A percentile compares a stretch with the other conserved stretches of the same genome.
These are phyloP conservation scores for Sporothrix mexicana DNA, from an alignment of 2,329 filamentous ascomycete genomes.

Conservation along the genomic window DNA sequence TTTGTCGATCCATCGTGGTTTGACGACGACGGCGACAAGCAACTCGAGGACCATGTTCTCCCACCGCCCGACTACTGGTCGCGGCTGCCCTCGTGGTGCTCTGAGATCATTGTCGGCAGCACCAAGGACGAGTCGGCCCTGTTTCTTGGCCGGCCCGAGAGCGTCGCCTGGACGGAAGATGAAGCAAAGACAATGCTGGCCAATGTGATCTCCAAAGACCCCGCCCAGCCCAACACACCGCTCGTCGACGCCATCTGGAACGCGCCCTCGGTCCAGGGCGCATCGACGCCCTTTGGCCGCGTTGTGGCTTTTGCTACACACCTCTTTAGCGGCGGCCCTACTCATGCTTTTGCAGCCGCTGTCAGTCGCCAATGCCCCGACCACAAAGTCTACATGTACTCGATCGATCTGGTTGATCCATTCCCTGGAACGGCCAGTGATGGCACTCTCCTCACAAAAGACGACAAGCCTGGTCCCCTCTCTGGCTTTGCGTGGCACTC, in stretches of 20 bases:
- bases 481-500: constrained; percentile 33
- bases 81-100: constrained; percentile 29
- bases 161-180: not conserved
- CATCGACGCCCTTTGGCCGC: constrained; percentile 18
- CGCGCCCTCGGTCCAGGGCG: not conserved
- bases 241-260: constrained; percentile 14
- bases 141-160: not conserved
- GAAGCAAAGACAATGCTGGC: not conserved
- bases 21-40: not conserved
- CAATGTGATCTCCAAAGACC: not conserved
- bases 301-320: constrained; percentile 21
- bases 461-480: constrained; percentile 6
- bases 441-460: not conserved
- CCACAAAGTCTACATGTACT: constrained; percentile 30
- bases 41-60: not conserved
- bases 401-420: constrained; percentile 28
- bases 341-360: constrained; percentile 4
- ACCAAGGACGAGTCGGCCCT: constrained; percentile 30
- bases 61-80: constrained; percentile 16
- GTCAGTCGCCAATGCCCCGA: not conserved
- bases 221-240: not conserved
- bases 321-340: constrained; percentile 11
- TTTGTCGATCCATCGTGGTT: constrained; percentile 17
- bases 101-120: constrained; percentile 16
- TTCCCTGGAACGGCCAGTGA: constrained; percentile 26